These are phyloP conservation scores for Acarospora socialis DNA, from an alignment of 2,329 filamentous ascomycete species.

Conservation along the genomic window DNA sequence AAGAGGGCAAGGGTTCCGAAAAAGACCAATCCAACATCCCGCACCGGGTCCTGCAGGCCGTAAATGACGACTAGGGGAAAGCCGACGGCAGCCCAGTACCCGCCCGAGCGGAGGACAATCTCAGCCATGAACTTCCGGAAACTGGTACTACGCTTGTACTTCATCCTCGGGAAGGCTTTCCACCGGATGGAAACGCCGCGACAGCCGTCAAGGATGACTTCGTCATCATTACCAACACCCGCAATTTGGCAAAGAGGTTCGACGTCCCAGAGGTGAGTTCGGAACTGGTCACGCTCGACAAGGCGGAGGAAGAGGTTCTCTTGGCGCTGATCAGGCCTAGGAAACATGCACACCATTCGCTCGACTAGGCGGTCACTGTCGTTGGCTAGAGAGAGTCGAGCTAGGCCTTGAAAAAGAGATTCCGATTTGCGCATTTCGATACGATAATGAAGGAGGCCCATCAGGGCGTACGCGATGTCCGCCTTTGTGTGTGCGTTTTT, in stretches of 20 bases:
- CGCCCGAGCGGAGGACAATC: slow-evolving; percentile 3
- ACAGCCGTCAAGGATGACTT: slow-evolving; percentile 23
- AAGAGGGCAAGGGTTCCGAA: slow-evolving; percentile 9
- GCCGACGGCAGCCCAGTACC: neutral
- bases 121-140: slow-evolving; percentile 4
- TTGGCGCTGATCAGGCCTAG: slow-evolving; percentile 25
- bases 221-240: slow-evolving; percentile 26
- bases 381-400: slow-evolving; percentile 29
- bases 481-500: slow-evolving; percentile 10
- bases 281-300: slow-evolving; percentile 24
- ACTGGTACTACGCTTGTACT: slow-evolving; percentile 2
- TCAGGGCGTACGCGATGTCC: slow-evolving; percentile 22
- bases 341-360: slow-evolving; percentile 27
- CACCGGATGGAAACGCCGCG: slow-evolving; percentile 25
- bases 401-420: slow-evolving; percentile 30
- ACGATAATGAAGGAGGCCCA: slow-evolving; percentile 22
- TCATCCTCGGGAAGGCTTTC: slow-evolving; percentile 13
- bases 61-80: slow-evolving; percentile 2
- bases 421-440: slow-evolving; percentile 24
- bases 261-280: slow-evolving; percentile 28
- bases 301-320: slow-evolving; percentile 15
- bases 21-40: neutral
- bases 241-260: slow-evolving; percentile 25
- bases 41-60: neutral
- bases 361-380: slow-evolving; percentile 28